A percentile compares a stretch with the other conserved stretches of the same genome.
These are phyloP conservation scores for Phytophthora quininea DNA, from an alignment of 352 stramenopile species.

Conservation along the genomic window DNA sequence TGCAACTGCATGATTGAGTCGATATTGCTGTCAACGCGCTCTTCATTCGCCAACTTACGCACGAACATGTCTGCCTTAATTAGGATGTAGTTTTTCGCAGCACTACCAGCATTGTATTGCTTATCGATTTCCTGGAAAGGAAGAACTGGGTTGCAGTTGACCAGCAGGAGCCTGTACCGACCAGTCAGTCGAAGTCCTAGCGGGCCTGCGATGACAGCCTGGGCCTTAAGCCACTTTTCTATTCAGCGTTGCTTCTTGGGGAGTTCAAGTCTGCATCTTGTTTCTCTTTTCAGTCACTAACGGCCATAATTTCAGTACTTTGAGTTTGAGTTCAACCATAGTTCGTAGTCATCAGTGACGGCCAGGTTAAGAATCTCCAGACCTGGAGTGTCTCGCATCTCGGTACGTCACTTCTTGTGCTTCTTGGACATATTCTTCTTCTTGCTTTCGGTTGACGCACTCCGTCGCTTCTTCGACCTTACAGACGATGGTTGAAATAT, in stretches of 20 bases:
- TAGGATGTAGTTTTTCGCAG: slow-evolving; percentile 12
- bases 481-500: too few species aligned
- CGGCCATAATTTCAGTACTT: neutral
- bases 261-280: neutral
- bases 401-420: neutral
- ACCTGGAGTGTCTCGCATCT: neutral
- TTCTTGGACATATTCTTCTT: neutral
- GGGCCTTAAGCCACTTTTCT: neutral
- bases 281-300: neutral
- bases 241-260: neutral
- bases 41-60: neutral
- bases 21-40: slow-evolving; percentile 11
- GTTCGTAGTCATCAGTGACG: neutral
- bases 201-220: slow-evolving; percentile 5
- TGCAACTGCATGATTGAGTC: slow-evolving; percentile 7
- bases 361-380: neutral
- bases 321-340: neutral
- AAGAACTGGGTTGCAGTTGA: slow-evolving; percentile 7
- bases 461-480: neutral
- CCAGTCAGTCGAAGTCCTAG: slow-evolving; percentile 6
- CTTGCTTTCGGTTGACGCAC: neutral
- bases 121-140: slow-evolving; percentile 12
- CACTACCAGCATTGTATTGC: slow-evolving; percentile 13
- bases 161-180: slow-evolving; percentile 3
- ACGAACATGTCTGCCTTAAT: slow-evolving; percentile 12